Conservation (phyloP, 2,329 filamentous ascomycete species). For the Apiospora marii region DNA sequence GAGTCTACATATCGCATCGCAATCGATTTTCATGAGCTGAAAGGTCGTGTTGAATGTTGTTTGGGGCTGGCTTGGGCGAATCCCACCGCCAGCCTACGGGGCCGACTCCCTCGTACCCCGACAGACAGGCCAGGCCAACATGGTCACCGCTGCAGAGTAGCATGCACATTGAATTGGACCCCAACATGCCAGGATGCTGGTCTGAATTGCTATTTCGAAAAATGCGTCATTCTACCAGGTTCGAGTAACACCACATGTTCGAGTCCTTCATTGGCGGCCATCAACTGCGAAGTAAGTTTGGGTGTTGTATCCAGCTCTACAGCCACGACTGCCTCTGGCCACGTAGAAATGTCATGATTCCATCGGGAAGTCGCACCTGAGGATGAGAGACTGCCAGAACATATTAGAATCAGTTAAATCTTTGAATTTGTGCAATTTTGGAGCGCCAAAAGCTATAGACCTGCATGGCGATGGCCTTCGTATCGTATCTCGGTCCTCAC, state of each 20-base stretch:
- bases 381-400: background rate
- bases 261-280: background rate
- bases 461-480: background rate
- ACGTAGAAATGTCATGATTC: background rate
- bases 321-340: background rate
- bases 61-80: background rate
- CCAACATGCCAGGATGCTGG: background rate
- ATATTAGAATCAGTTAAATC: background rate
- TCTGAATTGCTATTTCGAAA: background rate
- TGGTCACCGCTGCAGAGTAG: background rate
- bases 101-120: background rate
- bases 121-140: background rate
- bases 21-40: background rate
- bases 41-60: background rate
- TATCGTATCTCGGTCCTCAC: background rate
- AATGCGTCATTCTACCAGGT: no score
- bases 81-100: slow-evolving; percentile 7
- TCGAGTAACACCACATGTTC: background rate
- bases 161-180: background rate
- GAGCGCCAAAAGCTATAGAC: background rate
- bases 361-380: background rate
- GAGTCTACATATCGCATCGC: background rate
- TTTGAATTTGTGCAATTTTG: background rate
- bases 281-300: no score
- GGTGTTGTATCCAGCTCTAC: background rate